These are phyloP conservation scores for Cylindrotheca fusiformis DNA, from an alignment of 108 stramenopile genomes.

Conservation along the genomic window DNA sequence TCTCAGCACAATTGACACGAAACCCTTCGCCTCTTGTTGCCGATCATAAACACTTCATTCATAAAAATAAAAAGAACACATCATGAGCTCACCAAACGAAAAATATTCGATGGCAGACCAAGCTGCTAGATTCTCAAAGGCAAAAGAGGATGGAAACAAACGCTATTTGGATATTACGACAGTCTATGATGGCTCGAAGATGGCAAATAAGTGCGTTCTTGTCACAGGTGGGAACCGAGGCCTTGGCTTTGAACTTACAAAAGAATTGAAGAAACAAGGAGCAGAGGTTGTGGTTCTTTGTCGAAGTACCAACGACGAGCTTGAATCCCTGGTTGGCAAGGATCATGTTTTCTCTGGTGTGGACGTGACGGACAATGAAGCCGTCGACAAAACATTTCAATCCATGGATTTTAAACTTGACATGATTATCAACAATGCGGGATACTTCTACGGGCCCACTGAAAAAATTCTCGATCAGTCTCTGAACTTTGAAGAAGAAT, in stretches of 20 bases:
- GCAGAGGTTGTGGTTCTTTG: conserved; percentile 77
- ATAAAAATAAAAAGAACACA: too few species aligned
- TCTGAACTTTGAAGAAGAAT: conserved; percentile 84
- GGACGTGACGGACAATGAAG: conserved; percentile 79
- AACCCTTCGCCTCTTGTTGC: too few species aligned
- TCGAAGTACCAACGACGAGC: conserved; percentile 50
- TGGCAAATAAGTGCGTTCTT: conserved; percentile 72
- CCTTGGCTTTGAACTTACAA: conserved; percentile 78
- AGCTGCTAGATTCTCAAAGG: conserved; percentile 63
- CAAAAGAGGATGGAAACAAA: conserved; percentile 59
- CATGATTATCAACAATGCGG: conserved; percentile 85
- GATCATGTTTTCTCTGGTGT: conserved; percentile 75
- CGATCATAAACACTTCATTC: too few species aligned
- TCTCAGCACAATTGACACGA: too few species aligned
- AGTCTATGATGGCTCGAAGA: conserved; percentile 57
- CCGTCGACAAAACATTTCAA: conserved; percentile 29
- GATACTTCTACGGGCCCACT: conserved; percentile 81
- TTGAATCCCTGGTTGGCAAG: conserved; percentile 63
- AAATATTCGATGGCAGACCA: conserved; percentile 73
- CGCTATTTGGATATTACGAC: conserved; percentile 69
- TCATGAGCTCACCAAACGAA: too few species aligned
- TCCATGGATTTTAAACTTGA: conserved; percentile 52
- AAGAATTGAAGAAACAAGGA: conserved; percentile 66
- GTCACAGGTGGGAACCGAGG: conserved; percentile 91
- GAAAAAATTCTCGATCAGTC: conserved; percentile 68